These are phyloP conservation scores for Closterium sp. DNA, from an alignment of 139 green algal species.

Conservation along the genomic window DNA sequence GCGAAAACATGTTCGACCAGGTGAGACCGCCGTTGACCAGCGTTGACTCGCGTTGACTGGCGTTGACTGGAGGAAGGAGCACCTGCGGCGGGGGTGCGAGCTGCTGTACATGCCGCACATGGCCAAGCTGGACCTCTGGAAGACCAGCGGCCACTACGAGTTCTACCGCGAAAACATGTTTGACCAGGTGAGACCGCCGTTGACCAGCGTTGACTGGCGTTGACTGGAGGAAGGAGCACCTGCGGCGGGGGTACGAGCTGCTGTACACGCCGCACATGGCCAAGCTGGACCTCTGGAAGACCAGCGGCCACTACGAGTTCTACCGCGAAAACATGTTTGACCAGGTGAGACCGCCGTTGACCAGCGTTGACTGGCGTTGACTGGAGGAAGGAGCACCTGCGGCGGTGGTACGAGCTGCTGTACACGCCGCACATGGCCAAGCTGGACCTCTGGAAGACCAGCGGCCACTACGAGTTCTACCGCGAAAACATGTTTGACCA, in stretches of 20 bases:
- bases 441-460: conserved; percentile 92
- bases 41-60: neutral
- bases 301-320: conserved; percentile 92
- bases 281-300: conserved; percentile 95
- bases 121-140: conserved; percentile 92
- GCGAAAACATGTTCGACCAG: conserved; percentile 92
- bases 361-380: neutral
- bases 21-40: conserved; percentile 2
- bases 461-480: conserved; percentile 96
- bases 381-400: conserved; percentile 87
- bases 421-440: conserved; percentile 95
- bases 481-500: conserved; percentile 91
- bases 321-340: conserved; percentile 96
- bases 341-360: conserved; percentile 47
- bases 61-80: conserved; percentile 77
- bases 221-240: conserved; percentile 80
- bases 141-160: conserved; percentile 91
- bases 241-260: conserved; percentile 75
- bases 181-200: conserved; percentile 59
- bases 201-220: no score
- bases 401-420: conserved; percentile 74
- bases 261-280: conserved; percentile 93
- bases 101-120: conserved; percentile 93
- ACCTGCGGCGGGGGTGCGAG: conserved; percentile 75
- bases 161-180: conserved; percentile 97